Conservation (phyloP, 139 green algal genomes). For the Auxenochlorella protothecoides region DNA sequence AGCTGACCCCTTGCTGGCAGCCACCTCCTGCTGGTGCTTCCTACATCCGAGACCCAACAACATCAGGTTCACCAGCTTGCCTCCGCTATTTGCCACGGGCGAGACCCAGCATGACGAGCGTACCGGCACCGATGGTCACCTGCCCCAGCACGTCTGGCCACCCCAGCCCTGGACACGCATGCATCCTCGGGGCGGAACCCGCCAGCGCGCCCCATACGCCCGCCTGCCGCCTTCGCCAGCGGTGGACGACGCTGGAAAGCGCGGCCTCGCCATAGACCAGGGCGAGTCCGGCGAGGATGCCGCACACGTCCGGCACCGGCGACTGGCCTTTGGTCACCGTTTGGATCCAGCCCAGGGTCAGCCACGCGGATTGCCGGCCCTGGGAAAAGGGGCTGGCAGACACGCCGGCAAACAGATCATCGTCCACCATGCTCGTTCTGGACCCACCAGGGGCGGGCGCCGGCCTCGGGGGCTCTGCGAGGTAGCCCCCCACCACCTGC, state of each 20-base stretch:
- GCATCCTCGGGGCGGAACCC: neutral
- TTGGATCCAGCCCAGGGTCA: neutral
- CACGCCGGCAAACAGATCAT: neutral
- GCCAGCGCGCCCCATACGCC: neutral
- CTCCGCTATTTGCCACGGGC: neutral
- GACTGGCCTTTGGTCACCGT: neutral
- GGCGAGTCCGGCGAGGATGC: constrained; percentile 9
- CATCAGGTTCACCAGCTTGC: no score
- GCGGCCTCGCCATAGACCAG: constrained; percentile 1
- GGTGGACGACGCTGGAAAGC: neutral
- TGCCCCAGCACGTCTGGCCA: constrained; percentile 10
- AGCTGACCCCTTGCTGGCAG: neutral
- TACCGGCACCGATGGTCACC: neutral
- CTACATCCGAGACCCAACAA: no score
- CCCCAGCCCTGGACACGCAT: constrained; percentile 3
- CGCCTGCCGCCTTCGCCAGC: neutral
- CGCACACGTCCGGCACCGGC: constrained; percentile 6
- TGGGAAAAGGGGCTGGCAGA: neutral
- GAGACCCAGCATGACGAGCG: neutral
- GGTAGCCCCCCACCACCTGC: constrained; percentile 10
- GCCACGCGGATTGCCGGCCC: constrained; percentile 3
- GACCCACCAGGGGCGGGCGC: no score
- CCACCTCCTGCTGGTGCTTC: neutral
- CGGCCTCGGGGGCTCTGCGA: neutral
- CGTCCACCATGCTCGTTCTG: neutral